phyloP scores from a whole-genome alignment of 306 rosid species.

The Leucaena leucocephala region DNA sequence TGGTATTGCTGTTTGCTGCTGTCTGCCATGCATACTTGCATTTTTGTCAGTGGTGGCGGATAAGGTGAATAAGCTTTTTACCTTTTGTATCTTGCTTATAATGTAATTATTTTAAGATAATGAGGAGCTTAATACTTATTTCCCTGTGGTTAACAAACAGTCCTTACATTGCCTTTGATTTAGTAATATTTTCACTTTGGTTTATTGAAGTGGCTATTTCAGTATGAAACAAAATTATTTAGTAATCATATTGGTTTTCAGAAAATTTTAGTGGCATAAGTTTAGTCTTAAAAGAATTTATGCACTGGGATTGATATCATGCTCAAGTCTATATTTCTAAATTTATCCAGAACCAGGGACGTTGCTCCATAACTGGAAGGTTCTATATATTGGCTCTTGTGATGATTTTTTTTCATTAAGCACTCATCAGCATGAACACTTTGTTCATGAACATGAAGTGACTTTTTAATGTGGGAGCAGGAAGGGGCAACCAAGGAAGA shows the following conservation, averaged over 20 bases:
- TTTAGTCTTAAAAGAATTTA: no score
- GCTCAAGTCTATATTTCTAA: no score
- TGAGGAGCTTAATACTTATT: neutral
- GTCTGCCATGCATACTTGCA: slow-evolving; percentile 89
- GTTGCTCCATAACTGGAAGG: no score
- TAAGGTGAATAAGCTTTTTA: slow-evolving; percentile 53
- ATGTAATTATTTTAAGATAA: neutral
- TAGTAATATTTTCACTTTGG: neutral
- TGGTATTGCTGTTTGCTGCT: slow-evolving; percentile 95
- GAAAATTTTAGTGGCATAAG: neutral
- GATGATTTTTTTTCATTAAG: neutral
- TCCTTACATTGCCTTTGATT: neutral
- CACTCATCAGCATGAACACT: neutral
- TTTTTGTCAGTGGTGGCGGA: slow-evolving; percentile 63
- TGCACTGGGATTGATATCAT: neutral
- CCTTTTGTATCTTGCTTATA: slow-evolving; percentile 15
- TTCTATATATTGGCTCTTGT: neutral
- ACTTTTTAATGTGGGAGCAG: slow-evolving; percentile 53
- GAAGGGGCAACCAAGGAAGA: slow-evolving; percentile 92
- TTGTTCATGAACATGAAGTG: slow-evolving; percentile 20
- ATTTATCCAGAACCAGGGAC: neutral
- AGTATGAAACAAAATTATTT: neutral
- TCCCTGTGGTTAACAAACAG: neutral
- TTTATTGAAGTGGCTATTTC: neutral
- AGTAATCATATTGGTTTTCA: neutral